Evolutionary conservation across 257 asterid genomes (phyloP), one percentile per base, ranked within the genome.

Genomic region (Craterostigma plantagineum): DNA sequence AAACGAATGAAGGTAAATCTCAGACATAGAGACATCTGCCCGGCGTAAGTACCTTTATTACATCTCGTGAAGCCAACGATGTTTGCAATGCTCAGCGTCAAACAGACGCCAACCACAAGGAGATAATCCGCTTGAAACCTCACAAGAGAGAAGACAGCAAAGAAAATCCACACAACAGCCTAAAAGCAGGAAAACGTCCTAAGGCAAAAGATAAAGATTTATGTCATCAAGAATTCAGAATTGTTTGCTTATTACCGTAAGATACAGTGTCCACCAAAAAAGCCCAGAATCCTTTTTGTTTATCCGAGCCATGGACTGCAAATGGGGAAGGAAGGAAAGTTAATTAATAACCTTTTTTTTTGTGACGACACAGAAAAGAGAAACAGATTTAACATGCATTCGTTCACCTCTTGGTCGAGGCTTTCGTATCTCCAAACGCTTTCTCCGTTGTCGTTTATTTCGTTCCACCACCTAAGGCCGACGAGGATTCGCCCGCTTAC

Each of bases 251-350:
- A 81, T n/a, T n/a, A n/a, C 97, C 18, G 93, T 63, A 49, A 86
- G 69, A 66, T 81, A 86, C 41, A 86, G 62, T 39, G 97, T 87
- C 97, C 97, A 87, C 97, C 97, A 82, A 63, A 87, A 87, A 30
- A 87, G 77, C 97, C 95, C 81, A 46, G 95, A 73, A 61, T 87
- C 97, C 76, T 87, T 82, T 81, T 81, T 80, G 79, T 87, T 87
- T 77, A 87, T 82, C 54, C 92, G 72, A 66, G 95, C 78, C 78
- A 87, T 49, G 35, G 97, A 79, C 95, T 87, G 63, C 48, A 56
- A 50, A 46, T 15, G 43, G 51, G 49, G 37, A 11, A 37, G 4
- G 38, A n/a, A n/a, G n/a, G n/a, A n/a, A n/a, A n/a, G n/a, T n/a
- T n/a, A n/a, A n/a, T n/a, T n/a, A n/a, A n/a, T n/a, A n/a, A n/a